Evolutionary conservation across 768 basidiomycete genomes (phyloP), one percentile per base, ranked within the genome.

Genomic region (Erythrobasidium yunnanense): DNA sequence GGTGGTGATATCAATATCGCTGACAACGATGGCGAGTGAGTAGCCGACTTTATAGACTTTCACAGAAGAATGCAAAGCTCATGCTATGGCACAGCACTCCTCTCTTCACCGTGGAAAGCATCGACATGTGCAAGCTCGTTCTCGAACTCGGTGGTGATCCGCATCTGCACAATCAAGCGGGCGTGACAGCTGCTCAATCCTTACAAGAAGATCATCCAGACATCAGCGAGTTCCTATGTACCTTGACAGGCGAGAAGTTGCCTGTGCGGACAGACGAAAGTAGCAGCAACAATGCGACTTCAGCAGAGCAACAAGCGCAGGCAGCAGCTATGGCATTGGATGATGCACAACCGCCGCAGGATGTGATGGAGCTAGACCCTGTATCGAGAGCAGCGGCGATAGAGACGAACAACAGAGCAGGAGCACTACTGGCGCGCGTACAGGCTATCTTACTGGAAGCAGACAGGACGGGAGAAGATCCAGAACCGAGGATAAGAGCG

Each of bases 21-120:
- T 0, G 79, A 79, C 68, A 74, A 73, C 23, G 79, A 79, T 62
- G 77, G 77, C n/a, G 79, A 79, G n/a, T n/a, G n/a, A n/a, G 30
- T 65, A 25, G 38, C 23, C 33, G n/a, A 22, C 29, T 22, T 33
- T 8, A 55, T 7, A 22, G 42, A 18, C 3, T 29, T 15, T 4
- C 7, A 22, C 32, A 25, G 7, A 29, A 4, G 29, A 27, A 23
- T 11, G 55, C 53, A 33, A 11, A 27, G 15, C 33, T 4, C 7
- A 17, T 51, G 11, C 30, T 47, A 3, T 8, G 6, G 23, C 57
- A 34, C 27, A 65, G 63, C 25, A 78, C 78, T 1, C 78, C 78
- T 6, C 69, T 79, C 20, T 79, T 74, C 71, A 76, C 76, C 7
- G 78, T 77, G 2, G 79, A 79, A 67, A 71, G 52, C 13, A 68